Conservation (phyloP, 2,329 filamentous ascomycete genomes). For the Cucurbitaria berberidis region DNA sequence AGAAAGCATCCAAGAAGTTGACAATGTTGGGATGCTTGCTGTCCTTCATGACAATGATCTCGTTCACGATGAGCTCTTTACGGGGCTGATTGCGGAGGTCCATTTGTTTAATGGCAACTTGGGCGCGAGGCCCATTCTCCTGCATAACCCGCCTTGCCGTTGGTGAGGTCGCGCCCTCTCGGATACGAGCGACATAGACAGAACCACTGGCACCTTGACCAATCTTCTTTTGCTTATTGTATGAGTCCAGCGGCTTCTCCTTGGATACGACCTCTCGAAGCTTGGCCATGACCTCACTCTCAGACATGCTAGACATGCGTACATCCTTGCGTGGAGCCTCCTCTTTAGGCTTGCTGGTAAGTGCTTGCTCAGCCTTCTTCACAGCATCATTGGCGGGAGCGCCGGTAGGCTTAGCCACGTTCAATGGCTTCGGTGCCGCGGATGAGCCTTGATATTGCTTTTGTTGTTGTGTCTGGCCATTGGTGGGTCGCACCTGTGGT, state of each 20-base stretch:
- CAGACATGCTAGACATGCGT: constrained; percentile 98
- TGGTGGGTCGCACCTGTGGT: constrained; percentile 50
- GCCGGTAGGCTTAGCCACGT: constrained; percentile 56
- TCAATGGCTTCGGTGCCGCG: constrained; percentile 62
- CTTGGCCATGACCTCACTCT: constrained; percentile 95
- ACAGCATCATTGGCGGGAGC: constrained; percentile 69
- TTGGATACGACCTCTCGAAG: constrained; percentile 94
- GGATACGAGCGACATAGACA: constrained; percentile 96
- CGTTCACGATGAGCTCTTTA: constrained; percentile 98
- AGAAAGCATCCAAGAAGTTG: constrained; percentile 96
- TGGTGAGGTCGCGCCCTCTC: constrained; percentile 81
- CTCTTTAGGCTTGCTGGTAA: constrained; percentile 73
- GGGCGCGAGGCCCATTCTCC: constrained; percentile 78
- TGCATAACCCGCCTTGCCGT: constrained; percentile 80
- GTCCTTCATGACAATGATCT: constrained; percentile 99
- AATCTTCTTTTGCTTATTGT: constrained; percentile 99
- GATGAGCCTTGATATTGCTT: constrained; percentile 52
- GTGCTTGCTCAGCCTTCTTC: constrained; percentile 86
- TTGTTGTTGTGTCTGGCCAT: constrained; percentile 49
- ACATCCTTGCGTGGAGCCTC: constrained; percentile 85
- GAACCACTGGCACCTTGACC: constrained; percentile 97
- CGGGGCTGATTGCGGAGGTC: constrained; percentile 95
- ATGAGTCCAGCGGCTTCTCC: constrained; percentile 91
- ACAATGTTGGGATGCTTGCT: constrained; percentile 98
- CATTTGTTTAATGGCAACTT: constrained; percentile 99